Conservation (phyloP, 148 eudicot genomes). For the Rhododendron simsii region DNA sequence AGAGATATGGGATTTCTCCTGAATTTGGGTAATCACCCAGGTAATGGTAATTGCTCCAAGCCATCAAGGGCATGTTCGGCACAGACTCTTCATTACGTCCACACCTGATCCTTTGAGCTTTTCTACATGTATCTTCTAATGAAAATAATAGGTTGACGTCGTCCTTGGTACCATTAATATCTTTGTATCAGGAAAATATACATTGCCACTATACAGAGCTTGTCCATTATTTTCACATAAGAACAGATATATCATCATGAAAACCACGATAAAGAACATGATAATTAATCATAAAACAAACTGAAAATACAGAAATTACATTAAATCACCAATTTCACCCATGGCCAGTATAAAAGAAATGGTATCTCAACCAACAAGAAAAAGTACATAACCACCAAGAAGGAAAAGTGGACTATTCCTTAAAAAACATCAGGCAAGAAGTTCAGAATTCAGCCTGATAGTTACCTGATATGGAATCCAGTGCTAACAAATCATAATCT, state of each 20-base stretch:
- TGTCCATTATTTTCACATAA: neutral
- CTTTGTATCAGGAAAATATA: no score
- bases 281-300: neutral
- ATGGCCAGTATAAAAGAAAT: neutral
- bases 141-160: no score
- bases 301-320: neutral
- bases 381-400: neutral
- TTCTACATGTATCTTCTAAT: no score
- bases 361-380: neutral
- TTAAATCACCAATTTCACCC: neutral
- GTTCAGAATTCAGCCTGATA: neutral
- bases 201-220: neutral
- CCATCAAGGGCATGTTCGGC: no score
- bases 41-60: no score
- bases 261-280: neutral
- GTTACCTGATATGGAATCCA: constrained; percentile 74
- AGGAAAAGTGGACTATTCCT: neutral
- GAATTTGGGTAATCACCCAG: no score
- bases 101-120: no score
- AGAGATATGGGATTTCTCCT: no score
- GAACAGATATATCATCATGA: neutral
- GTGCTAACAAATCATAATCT: constrained; percentile 93
- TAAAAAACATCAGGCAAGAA: constrained; percentile 6
- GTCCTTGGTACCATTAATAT: no score
- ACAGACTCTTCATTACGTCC: no score